A percentile compares a stretch with the other conserved stretches of the same genome.
Conservation (phyloP, 108 stramenopile species). For the Phaeodactylum tricornutum region DNA sequence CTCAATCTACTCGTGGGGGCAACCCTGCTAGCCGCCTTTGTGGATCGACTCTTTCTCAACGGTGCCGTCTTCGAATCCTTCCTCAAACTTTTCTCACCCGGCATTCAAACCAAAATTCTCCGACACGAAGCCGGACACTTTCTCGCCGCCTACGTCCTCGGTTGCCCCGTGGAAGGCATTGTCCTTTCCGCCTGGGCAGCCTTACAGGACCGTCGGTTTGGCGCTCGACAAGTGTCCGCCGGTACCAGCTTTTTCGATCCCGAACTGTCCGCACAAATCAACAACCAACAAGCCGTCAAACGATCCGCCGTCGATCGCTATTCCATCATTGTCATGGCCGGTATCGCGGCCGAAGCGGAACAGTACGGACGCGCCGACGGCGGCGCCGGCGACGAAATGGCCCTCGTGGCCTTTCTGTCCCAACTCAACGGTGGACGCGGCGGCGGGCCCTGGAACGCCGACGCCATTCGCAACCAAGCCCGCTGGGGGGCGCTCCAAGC, state of each 20-base stretch:
- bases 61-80: conserved; percentile 73
- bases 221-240: conserved; percentile 47
- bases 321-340: conserved; percentile 86
- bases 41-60: conserved; percentile 56
- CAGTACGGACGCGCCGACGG: conserved; percentile 79
- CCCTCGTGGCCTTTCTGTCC: conserved; percentile 62
- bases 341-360: conserved; percentile 90
- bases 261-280: conserved; percentile 56
- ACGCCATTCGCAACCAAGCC: conserved; percentile 71
- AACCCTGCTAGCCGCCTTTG: conserved; percentile 36
- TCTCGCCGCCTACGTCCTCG: conserved; percentile 84
- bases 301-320: conserved; percentile 83
- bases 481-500: conserved; percentile 81
- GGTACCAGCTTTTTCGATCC: conserved; percentile 90
- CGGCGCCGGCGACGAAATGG: conserved; percentile 86
- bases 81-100: conserved; percentile 38
- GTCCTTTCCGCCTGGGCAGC: conserved; percentile 78
- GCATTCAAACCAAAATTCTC: conserved; percentile 60
- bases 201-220: conserved; percentile 64
- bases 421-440: conserved; percentile 25
- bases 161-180: conserved; percentile 88
- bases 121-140: conserved; percentile 93
- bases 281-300: conserved; percentile 37
- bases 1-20: conserved; percentile 53
- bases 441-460: conserved; percentile 27